Evolutionary conservation across 2,329 filamentous ascomycete species (phyloP), one percentile per base, ranked within the genome.

Genomic region (Colletotrichum chrysophilum): DNA sequence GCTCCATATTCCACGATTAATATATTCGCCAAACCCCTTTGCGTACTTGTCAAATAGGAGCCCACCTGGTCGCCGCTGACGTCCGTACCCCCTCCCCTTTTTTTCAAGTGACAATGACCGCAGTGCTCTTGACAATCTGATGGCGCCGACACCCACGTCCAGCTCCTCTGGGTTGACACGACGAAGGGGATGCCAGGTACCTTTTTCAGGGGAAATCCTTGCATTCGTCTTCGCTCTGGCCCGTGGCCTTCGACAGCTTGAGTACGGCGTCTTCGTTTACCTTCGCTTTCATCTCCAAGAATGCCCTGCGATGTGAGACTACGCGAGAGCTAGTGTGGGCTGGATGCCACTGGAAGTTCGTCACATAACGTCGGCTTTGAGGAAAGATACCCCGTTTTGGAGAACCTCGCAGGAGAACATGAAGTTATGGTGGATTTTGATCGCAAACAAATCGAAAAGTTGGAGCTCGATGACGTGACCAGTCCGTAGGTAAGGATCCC

Each of bases 351-450:
- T 12, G 0, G 38, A n/a, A n/a, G 38, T n/a, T 10, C 18, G 18
- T 43, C 9, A n/a, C 18, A 10, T 12, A 18, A 43, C 18, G 9
- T 43, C 5, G 9, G 18, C 18, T 0, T n/a, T 0, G 38, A 43
- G 18, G 3, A 43, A 43, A 12, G 38, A 43, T 12, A 43, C 18
- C 9, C 1, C 18, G 18, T 43, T 0, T 43, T 3, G 1, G 38
- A 43, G 0, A n/a, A 2, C 3, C 3, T 43, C 5, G 9, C 38
- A 43, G 18, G 5, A 12, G 9, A 43, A 43, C 3, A 3, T 10
- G 18, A 43, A 12, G 18, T 1, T 43, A 0, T 43, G 18, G 5
- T 43, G 38, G 9, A 12, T 6, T n/a, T 43, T 43, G 5, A n/a
- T 43, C 0, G 9, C 38, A 6, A 43, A 43, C 18, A 43, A 43